Evolutionary conservation across 345 rosid genomes (phyloP).

Genomic region (Kernera saxatilis): DNA sequence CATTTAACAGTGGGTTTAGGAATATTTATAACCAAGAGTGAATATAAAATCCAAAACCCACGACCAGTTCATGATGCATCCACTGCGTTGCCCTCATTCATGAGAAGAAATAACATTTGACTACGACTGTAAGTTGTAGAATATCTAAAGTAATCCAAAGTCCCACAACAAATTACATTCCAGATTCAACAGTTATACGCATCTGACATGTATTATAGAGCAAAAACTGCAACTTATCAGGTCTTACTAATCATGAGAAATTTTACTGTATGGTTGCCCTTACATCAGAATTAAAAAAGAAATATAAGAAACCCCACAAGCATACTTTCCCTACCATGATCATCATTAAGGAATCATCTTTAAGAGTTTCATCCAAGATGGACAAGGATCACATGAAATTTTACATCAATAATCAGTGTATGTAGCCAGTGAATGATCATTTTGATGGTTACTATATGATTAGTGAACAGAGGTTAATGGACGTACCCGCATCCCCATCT

Average conservation of each 20-base stretch:
- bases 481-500: slow-evolving; percentile 96
- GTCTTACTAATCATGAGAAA: neutral
- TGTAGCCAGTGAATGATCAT: neutral
- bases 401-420: neutral
- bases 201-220: neutral
- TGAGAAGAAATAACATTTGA: neutral
- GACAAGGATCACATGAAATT: neutral
- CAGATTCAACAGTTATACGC: neutral
- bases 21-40: slow-evolving; percentile 17
- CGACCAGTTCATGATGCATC: neutral
- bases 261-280: neutral
- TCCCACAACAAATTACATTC: neutral
- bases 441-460: neutral
- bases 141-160: neutral
- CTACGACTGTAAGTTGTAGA: neutral
- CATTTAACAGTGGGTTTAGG: slow-evolving; percentile 18
- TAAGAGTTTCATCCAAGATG: neutral
- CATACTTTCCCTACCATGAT: neutral
- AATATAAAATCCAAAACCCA: neutral
- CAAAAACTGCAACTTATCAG: neutral
- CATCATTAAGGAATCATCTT: neutral
- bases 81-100: neutral
- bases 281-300: neutral
- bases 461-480: neutral
- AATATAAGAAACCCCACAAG: neutral